Base-by-base conservation (phyloP, 768 basidiomycete genomes). In the Suillus subalutaceus region DNA sequence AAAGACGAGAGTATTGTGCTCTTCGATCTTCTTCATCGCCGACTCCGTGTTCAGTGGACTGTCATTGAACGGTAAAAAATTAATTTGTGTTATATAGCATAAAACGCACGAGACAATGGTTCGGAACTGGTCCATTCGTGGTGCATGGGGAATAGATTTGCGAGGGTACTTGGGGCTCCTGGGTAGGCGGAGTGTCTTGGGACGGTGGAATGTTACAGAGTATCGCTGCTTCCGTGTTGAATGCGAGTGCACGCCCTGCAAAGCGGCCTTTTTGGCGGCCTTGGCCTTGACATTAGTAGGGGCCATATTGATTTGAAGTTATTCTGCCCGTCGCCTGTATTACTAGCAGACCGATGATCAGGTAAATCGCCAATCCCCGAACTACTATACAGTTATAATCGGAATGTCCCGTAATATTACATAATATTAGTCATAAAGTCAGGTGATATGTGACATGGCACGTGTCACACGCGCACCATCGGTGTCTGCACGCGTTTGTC, bases 1-100 rank as follows among this genome's bases (percentile, higher is more conserved):
- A 85, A 99, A 99, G 67, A 99, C 97, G 66, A 99, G 88, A 40
- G 97, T 99, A 82, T 99, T 99, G 86, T 98, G 90, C 81, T 98
- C 97, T 86, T 99, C 97, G 66, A 99, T 99, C 88, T 99, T 97
- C 88, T 98, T 97, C 97, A 99, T 98, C 68, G 97, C 96, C 15
- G 89, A 91, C 81, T 99, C 96, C 18, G 95, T 97, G 89, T 95
- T 97, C 79, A 95, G 79, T 20, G 93, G 93, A 62, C 91, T 93
- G 69, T 58, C 63, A 63, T 50, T 20, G 13, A 32, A 65, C 18
- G n/a, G n/a, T 41, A 30, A 59, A 30, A 37, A 61, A 16, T 58
- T 40, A 38, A 30, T 56, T 50, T 15, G 18, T 50, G 8, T 16
- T 63, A 20, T 12, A 64, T 43, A 41, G 18, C 6, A 70, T 69